Evolutionary conservation across 495 filamentous ascomycete species (phyloP), one percentile per base, ranked within the genome.

Genomic region (Tetracladium setigerum): DNA sequence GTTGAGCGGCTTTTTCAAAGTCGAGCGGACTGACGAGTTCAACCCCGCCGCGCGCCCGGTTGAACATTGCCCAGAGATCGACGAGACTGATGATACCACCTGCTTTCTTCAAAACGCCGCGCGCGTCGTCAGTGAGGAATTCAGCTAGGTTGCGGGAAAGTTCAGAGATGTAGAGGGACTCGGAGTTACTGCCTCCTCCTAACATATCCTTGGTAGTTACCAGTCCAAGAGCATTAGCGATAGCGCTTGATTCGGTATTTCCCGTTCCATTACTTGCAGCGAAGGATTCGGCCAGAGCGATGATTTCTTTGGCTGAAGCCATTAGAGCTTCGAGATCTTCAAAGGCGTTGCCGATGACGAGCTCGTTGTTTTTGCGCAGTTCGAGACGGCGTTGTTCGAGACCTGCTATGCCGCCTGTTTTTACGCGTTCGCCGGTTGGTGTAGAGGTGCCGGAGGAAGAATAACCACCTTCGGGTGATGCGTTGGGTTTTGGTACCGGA

Each of bases 261-360:
- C 87, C 77, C 18, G 72, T 65, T 30, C 64, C 75, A 24, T 73
- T 79, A 39, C 62, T 77, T 14, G 67, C 69, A 8, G 87, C 81
- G 49, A 99, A 89, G 9, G 76, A 83, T 64, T 97, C 92, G 3
- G 92, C 92, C 24, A 98, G 81, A 5, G 89, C 88, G 17, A 97
- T 82, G 38, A 99, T 85, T 56, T 97, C 86, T 60, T 96, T 96
- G 7, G 94, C 92, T 9, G 89, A 95, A 4, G 89, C 86, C 90
- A 95, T 97, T 36, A 99, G 75, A 2, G 94, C 89, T 59, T 95
- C 90, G 12, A 99, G 76, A 62, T 99, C 92, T 58, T 97, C 92
- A 58, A 98, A 97, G 2, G 94, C 89, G 57, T 79, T 87, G 33
- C 91, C 90, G 42, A 98, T 95, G 22, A 96, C 84, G 6, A 88